Evolutionary conservation across 768 basidiomycete genomes (phyloP).

Genomic region (Kwoniella newhampshirensis): DNA sequence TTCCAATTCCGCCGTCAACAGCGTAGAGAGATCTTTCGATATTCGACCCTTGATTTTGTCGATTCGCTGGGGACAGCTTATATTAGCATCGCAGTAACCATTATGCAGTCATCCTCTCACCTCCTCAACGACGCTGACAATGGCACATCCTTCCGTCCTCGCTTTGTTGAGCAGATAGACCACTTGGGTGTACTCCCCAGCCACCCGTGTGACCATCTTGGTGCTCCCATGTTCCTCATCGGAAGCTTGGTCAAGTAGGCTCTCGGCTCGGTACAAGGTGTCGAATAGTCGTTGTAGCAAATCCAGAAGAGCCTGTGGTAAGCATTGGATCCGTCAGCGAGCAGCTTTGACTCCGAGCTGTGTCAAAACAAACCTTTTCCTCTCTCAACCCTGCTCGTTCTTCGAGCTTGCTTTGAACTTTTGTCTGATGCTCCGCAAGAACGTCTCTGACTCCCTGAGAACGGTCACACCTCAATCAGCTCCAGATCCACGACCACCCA

Average conservation of each 20-base stretch:
- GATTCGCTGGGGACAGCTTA: no score
- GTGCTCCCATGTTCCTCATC: constrained; percentile 22
- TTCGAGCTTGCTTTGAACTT: constrained; percentile 73
- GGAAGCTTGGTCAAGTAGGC: constrained; percentile 60
- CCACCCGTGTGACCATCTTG: constrained; percentile 66
- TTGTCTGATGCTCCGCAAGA: constrained; percentile 56
- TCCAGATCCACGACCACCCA: constrained; percentile 7
- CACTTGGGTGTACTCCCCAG: constrained; percentile 86
- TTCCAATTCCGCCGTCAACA: constrained; percentile 67
- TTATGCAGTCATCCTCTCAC: no score
- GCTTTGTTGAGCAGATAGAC: constrained; percentile 87
- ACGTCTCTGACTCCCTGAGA: constrained; percentile 22
- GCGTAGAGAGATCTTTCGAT: constrained; percentile 78
- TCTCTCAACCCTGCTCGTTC: constrained; percentile 75
- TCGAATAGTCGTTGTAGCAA: constrained; percentile 90
- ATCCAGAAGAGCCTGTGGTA: constrained; percentile 70
- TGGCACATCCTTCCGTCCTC: constrained; percentile 69
- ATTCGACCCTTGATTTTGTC: constrained; percentile 79
- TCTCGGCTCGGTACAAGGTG: constrained; percentile 81
- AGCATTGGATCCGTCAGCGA: neutral
- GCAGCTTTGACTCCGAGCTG: neutral
- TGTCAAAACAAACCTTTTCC: constrained; percentile 65
- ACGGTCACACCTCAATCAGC: constrained; percentile 4
- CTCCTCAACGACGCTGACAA: constrained; percentile 80
- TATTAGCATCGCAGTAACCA: no score